Percentiles rank a stretch among this genome's conserved stretches.
Conservation (phyloP, 2,329 filamentous ascomycete genomes). For the Botrytis cinerea region DNA sequence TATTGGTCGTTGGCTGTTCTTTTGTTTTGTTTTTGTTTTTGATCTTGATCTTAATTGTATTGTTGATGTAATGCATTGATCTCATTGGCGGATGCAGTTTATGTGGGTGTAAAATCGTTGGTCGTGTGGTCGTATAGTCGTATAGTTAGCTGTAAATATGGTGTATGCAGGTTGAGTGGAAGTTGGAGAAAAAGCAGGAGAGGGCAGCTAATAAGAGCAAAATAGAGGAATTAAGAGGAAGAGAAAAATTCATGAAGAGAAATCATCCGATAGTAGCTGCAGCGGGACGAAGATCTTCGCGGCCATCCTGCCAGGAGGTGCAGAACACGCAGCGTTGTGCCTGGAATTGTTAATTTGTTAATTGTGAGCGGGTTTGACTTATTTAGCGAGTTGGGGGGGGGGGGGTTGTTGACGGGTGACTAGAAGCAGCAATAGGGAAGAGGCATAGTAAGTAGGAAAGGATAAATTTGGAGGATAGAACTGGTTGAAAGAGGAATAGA, state of each 20-base stretch:
- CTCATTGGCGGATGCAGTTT: fast-evolving
- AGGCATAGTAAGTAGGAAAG: neutral
- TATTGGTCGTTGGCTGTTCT: neutral
- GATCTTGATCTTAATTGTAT: neutral
- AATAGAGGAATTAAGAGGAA: neutral
- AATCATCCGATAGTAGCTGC: neutral
- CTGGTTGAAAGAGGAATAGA: neutral
- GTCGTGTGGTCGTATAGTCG: neutral
- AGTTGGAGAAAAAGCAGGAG: neutral
- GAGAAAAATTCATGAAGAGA: neutral
- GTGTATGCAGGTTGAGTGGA: neutral
- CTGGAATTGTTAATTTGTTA: slow-evolving; percentile 33
- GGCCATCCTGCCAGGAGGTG: slow-evolving; percentile 57
- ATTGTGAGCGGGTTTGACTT: neutral
- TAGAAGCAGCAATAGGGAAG: neutral
- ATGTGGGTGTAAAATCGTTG: neutral
- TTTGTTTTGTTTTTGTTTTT: neutral
- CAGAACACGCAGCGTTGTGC: slow-evolving; percentile 56
- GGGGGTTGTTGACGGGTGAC: no score
- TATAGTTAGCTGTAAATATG: neutral
- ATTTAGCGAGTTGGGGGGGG: fast-evolving
- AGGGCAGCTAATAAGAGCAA: neutral
- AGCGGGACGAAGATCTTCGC: slow-evolving; percentile 27
- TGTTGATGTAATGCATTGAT: neutral
- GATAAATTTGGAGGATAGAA: neutral